A percentile compares a stretch with the other conserved stretches of the same genome.
These are phyloP conservation scores for Pseudopithomyces maydicus DNA, from an alignment of 2,329 filamentous ascomycete genomes.

Conservation along the genomic window DNA sequence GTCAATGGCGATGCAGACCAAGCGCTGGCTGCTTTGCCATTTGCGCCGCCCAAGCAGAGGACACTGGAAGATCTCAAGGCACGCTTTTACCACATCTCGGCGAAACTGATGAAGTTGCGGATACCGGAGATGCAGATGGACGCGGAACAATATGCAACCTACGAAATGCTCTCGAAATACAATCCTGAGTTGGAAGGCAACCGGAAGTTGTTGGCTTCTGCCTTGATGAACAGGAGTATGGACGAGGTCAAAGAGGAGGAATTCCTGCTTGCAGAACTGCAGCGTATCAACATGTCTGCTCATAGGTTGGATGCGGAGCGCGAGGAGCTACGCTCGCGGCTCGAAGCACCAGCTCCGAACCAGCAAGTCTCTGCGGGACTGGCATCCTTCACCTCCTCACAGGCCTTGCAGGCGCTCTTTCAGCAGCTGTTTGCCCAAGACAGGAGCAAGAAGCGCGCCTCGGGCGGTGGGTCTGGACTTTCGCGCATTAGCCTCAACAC, in stretches of 20 bases:
- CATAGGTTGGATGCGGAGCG: constrained; percentile 87
- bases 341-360: constrained; percentile 78
- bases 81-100: constrained; percentile 86
- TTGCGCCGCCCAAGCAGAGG: constrained; percentile 59
- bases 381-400: constrained; percentile 75
- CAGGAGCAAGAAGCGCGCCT: constrained; percentile 82
- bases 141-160: constrained; percentile 77
- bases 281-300: constrained; percentile 85
- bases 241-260: constrained; percentile 94
- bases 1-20: constrained; percentile 24
- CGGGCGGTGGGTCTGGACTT: constrained; percentile 31
- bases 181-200: constrained; percentile 77
- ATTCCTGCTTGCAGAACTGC: constrained; percentile 84
- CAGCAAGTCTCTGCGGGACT: constrained; percentile 36
- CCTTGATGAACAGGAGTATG: constrained; percentile 76
- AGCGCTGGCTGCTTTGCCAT: constrained; percentile 39
- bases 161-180: constrained; percentile 87
- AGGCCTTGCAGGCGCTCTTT: constrained; percentile 78
- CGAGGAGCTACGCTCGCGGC: constrained; percentile 80
- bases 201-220: constrained; percentile 83
- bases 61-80: constrained; percentile 90
- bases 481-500: constrained; percentile 46
- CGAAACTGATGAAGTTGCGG: constrained; percentile 48
- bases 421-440: constrained; percentile 82
- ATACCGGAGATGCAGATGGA: constrained; percentile 68